A percentile compares a stretch with the other conserved stretches of the same genome.
Conservation (phyloP, 169 alveolate species). For the Eimeria sp. region DNA sequence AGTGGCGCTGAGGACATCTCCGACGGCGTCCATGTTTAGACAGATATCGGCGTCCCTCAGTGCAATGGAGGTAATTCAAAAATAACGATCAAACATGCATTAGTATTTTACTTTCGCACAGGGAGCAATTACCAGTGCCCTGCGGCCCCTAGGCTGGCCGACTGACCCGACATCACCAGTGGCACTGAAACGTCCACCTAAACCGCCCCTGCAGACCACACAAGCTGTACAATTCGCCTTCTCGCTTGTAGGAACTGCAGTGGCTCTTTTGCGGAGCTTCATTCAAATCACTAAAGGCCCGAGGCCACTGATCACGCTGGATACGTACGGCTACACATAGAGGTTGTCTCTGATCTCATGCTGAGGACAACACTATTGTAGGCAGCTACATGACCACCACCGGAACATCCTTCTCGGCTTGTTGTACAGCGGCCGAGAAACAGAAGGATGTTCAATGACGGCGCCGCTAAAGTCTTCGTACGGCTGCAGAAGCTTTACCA, state of each 20-base stretch:
- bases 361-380: not conserved
- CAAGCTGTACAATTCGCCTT: constrained; percentile 58
- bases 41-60: constrained; percentile 74
- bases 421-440: constrained; percentile 17
- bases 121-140: constrained; percentile 61
- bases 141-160: constrained; percentile 71
- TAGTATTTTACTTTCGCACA: not conserved
- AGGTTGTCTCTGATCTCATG: not conserved
- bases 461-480: constrained; percentile 16
- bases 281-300: constrained; percentile 30
- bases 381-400: constrained; percentile 60
- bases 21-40: constrained; percentile 60
- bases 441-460: constrained; percentile 25
- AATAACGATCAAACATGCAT: not conserved
- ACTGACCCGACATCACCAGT: constrained; percentile 40
- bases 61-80: constrained; percentile 31
- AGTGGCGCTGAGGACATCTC: constrained; percentile 66
- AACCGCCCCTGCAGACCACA: constrained; percentile 23
- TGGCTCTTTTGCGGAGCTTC: constrained; percentile 60
- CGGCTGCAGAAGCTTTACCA: constrained; percentile 32
- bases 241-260: constrained; percentile 66
- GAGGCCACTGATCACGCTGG: not conserved
- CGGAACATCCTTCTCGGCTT: constrained; percentile 14
- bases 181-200: constrained; percentile 32
- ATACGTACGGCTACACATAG: constrained; percentile 11